Conservation (phyloP, 2,329 filamentous ascomycete species). For the Aspergillus proliferans region DNA sequence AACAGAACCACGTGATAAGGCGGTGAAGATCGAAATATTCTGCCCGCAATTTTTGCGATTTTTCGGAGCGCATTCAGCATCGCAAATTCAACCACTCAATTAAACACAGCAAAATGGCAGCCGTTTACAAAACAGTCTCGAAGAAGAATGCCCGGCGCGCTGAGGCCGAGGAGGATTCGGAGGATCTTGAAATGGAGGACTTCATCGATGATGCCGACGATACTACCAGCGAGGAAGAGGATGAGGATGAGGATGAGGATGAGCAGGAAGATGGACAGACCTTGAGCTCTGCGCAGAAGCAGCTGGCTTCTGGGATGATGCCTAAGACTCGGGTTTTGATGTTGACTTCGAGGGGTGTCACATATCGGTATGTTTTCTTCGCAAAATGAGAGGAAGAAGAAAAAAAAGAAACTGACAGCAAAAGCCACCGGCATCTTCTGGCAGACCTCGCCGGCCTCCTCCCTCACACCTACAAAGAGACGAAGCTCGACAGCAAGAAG, state of each 20-base stretch:
- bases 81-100: conserved; percentile 6
- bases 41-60: conserved; percentile 28
- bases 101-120: conserved; percentile 50
- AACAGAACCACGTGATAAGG: conserved; percentile 20
- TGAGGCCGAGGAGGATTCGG: conserved; percentile 44
- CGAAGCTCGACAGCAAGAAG: conserved; percentile 93
- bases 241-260: conserved; percentile 18
- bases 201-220: conserved; percentile 31
- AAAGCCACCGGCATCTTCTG: conserved; percentile 84
- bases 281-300: conserved; percentile 24
- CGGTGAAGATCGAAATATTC: conserved; percentile 33
- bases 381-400: too few species aligned
- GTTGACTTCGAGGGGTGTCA: conserved; percentile 86
- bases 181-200: conserved; percentile 35
- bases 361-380: conserved; percentile 59
- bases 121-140: conserved; percentile 69
- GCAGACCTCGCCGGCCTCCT: conserved; percentile 83
- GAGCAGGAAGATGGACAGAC: conserved; percentile 22
- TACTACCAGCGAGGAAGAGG: conserved; percentile 34
- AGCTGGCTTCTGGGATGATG: conserved; percentile 31
- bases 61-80: conserved; percentile 8
- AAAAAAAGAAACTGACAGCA: neutral
- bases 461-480: conserved; percentile 88
- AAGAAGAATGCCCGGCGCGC: conserved; percentile 47
- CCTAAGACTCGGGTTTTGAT: conserved; percentile 66